These are phyloP conservation scores for Tolypocladium pustulatum DNA, from an alignment of 2,329 filamentous ascomycete genomes.

Conservation along the genomic window DNA sequence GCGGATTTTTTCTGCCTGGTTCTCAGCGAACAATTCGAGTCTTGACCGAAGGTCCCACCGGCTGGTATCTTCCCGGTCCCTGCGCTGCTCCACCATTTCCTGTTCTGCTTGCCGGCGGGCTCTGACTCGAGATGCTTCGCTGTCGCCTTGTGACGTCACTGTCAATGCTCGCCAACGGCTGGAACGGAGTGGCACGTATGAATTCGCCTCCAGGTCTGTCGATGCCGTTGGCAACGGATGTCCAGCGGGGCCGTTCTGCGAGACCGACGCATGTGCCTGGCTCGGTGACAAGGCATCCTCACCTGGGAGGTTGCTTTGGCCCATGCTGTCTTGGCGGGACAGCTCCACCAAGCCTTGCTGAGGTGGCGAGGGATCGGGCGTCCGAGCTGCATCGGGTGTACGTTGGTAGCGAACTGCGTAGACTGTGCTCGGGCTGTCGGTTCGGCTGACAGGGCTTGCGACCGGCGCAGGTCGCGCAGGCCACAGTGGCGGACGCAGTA, in stretches of 20 bases:
- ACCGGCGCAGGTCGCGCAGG: slow-evolving; percentile 43
- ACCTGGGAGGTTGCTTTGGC: slow-evolving; percentile 12
- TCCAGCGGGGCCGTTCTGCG: slow-evolving; percentile 11
- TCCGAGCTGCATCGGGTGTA: slow-evolving; percentile 39
- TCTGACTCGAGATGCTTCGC: neutral
- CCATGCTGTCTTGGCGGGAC: slow-evolving; percentile 23
- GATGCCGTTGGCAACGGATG: slow-evolving; percentile 6
- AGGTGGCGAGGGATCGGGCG: slow-evolving; percentile 26
- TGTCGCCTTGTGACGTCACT: neutral
- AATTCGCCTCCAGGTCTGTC: slow-evolving; percentile 18
- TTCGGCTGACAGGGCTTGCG: slow-evolving; percentile 47
- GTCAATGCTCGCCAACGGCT: slow-evolving; percentile 13
- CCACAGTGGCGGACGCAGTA: slow-evolving; percentile 42
- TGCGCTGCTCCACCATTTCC: neutral
- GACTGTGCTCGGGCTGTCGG: slow-evolving; percentile 53
- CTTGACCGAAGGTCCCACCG: slow-evolving; percentile 47
- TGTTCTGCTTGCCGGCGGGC: neutral
- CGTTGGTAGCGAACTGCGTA: slow-evolving; percentile 54
- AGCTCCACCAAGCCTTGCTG: slow-evolving; percentile 18
- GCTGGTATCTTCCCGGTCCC: slow-evolving; percentile 10
- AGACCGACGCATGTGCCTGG: neutral
- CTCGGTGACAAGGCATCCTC: slow-evolving; percentile 11
- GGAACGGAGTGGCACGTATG: slow-evolving; percentile 11
- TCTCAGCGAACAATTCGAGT: slow-evolving; percentile 50
- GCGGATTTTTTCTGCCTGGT: slow-evolving; percentile 48